Base-by-base conservation (phyloP, 495 filamentous ascomycete species). In the Aspergillus sparsus region DNA sequence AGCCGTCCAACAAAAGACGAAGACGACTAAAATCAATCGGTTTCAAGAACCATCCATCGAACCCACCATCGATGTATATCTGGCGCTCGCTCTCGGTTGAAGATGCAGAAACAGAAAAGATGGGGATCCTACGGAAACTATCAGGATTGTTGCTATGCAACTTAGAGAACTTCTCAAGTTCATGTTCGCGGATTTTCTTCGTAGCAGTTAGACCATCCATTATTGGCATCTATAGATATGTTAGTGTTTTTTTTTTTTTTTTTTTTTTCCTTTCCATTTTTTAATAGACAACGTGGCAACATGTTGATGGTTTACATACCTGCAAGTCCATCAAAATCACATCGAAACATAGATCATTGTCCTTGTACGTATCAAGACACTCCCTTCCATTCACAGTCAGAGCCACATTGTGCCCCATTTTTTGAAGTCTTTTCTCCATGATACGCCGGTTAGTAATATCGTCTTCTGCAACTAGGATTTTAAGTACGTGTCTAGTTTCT, bases 241-340 rank as follows among this genome's bases (percentile, higher is more conserved):
- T 35, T 33, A 44, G 3, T 44, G 1, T 27, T 27, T 27, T 27
- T 27, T 3, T 27, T 27, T 3, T 27, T 27, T 27, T 3, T 27
- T 27, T 27, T 27, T 27, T 27, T 3, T 27, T 27, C 21, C 3
- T 27, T 27, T 3, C 21, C 1, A 27, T 27, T 27, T 27, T 27
- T 27, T 3, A 27, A 27, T 27, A 27, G 21, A 27, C 21, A 3
- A 27, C 3, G 21, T 27, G 21, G 21, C 21, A 1, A 27, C 21
- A 27, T 1, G 21, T 27, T 27, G 39, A 16, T 32, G 35, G 5
- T 31, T 34, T 35, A 47, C 80, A 66, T 65, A 91, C 91, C 80
- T 97, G 92, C 80, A 97, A 90, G 68, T 97, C 92, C 92, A 97
- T 97, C 63, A 97, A 77, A n/a, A 97, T 78, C 15, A 91, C 87